These are phyloP conservation scores for Globisporangium spiculum DNA, from an alignment of 352 stramenopile genomes.

Conservation along the genomic window DNA sequence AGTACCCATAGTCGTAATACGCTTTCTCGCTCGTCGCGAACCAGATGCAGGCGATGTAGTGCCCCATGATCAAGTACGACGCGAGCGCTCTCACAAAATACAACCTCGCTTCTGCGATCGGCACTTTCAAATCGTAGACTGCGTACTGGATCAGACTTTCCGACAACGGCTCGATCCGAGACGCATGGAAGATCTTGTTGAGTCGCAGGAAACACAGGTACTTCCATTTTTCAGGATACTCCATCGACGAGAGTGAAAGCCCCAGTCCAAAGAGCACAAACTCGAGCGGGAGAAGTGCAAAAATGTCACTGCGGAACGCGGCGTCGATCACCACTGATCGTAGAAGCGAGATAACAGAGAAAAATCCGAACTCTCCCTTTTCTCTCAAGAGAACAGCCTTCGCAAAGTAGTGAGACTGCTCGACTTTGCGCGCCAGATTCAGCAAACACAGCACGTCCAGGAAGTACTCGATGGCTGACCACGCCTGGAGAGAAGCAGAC, in stretches of 20 bases:
- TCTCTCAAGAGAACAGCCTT: conserved; percentile 4
- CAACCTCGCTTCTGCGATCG: conserved; percentile 36
- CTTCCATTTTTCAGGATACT: conserved; percentile 35
- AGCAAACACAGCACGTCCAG: conserved; percentile 47
- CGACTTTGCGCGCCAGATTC: conserved; percentile 42
- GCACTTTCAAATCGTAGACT: conserved; percentile 54
- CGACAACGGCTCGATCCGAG: conserved; percentile 33
- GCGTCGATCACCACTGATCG: conserved; percentile 19
- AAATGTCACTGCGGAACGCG: conserved; percentile 34
- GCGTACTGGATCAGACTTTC: conserved; percentile 60
- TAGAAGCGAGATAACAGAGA: background rate
- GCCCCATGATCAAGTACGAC: conserved; percentile 56
- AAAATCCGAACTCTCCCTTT: background rate
- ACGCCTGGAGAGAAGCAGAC: conserved; percentile 22
- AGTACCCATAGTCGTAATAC: conserved; percentile 34
- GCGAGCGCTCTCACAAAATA: conserved; percentile 46
- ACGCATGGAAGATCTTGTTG: conserved; percentile 46
- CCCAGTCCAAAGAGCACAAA: conserved; percentile 28
- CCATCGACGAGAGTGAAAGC: conserved; percentile 5
- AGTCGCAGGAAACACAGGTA: conserved; percentile 44
- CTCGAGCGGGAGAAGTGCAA: conserved; percentile 52
- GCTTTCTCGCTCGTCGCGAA: conserved; percentile 42
- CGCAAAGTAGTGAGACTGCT: conserved; percentile 17
- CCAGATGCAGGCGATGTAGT: conserved; percentile 64
- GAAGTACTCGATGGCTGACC: conserved; percentile 52